Conservation (phyloP, 768 basidiomycete genomes). For the Tylopilus sp. region DNA sequence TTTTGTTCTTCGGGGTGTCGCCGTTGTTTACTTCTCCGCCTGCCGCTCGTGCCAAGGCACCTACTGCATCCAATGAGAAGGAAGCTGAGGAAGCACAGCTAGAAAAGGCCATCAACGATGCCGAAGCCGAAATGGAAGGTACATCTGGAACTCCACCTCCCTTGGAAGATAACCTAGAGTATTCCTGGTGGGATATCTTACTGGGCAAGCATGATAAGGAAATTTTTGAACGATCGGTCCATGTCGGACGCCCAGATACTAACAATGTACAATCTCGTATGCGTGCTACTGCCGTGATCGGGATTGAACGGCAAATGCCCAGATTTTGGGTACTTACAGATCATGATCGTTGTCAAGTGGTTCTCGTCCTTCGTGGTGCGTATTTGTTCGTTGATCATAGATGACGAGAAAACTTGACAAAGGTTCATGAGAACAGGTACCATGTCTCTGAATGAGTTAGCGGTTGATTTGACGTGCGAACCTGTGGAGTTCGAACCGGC, state of each 20-base stretch:
- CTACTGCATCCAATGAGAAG: conserved; percentile 39
- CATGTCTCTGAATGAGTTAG: conserved; percentile 84
- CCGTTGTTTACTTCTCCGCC: conserved; percentile 29
- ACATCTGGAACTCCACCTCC: conserved; percentile 30
- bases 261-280: conserved; percentile 35
- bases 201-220: conserved; percentile 80
- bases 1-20: conserved; percentile 76
- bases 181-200: conserved; percentile 83
- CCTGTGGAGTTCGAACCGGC: conserved; percentile 63
- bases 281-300: conserved; percentile 59
- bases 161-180: conserved; percentile 33
- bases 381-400: conserved; percentile 1
- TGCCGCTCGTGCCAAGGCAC: conserved; percentile 17
- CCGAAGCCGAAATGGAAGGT: conserved; percentile 59
- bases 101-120: conserved; percentile 63
- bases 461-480: conserved; percentile 82
- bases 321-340: conserved; percentile 86
- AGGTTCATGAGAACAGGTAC: conserved; percentile 46
- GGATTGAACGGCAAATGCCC: conserved; percentile 70
- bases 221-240: conserved; percentile 68
- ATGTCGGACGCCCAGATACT: conserved; percentile 16
- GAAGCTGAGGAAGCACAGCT: conserved; percentile 59
- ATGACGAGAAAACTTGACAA: conserved; percentile 2
- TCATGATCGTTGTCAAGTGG: conserved; percentile 67
- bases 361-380: conserved; percentile 68